Evolutionary conservation across 202 grass and related monocot genomes (phyloP).

Genomic region (Panicum virgatum): DNA sequence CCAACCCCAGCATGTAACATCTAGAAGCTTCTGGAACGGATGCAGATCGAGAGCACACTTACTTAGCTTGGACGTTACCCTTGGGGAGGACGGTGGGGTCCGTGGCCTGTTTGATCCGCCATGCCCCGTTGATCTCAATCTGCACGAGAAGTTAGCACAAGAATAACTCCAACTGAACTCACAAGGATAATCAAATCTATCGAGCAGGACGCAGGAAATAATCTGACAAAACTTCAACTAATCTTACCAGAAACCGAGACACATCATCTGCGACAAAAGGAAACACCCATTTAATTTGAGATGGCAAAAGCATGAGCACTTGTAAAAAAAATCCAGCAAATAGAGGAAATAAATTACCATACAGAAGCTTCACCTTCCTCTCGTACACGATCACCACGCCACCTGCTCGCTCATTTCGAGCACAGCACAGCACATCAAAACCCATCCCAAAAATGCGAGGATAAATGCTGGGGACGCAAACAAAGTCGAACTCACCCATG

Average conservation of each 20-base stretch:
- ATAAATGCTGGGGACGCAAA: not conserved
- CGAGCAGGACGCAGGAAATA: not conserved
- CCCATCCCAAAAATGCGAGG: not conserved
- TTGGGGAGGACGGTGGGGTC: constrained; percentile 69
- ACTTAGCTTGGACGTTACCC: constrained; percentile 89
- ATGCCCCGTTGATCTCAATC: constrained; percentile 68
- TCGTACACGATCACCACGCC: constrained; percentile 94
- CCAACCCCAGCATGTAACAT: not conserved
- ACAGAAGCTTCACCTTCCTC: constrained; percentile 91
- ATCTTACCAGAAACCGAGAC: constrained; percentile 66
- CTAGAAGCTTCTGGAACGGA: constrained; percentile 12
- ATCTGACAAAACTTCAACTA: not conserved
- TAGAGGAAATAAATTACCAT: constrained; percentile 45
- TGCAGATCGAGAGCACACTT: constrained; percentile 7
- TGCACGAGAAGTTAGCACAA: constrained; percentile 32
- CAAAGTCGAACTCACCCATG: constrained; percentile 62
- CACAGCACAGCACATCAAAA: not conserved
- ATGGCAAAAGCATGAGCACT: not conserved
- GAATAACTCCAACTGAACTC: not conserved
- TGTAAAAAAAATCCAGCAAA: not conserved
- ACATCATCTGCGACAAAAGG: constrained; percentile 65
- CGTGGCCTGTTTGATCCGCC: constrained; percentile 54
- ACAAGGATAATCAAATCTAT: constrained; percentile 18
- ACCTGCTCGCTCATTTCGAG: constrained; percentile 42
- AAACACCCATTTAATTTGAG: constrained; percentile 4